Base-by-base conservation (phyloP, 2,329 filamentous ascomycete genomes). In the Exophiala aquamarina region DNA sequence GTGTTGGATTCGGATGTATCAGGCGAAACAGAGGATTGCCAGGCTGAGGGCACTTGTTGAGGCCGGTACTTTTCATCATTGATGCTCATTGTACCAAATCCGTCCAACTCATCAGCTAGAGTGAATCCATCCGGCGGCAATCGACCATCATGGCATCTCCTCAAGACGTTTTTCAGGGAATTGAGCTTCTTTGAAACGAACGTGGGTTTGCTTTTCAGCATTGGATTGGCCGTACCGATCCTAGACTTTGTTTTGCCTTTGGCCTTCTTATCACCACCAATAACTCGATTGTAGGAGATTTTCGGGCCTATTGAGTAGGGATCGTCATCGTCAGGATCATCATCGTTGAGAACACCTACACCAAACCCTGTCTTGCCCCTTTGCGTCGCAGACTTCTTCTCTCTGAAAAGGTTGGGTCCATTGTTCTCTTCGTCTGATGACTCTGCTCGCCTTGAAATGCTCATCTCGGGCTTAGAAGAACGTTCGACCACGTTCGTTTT, bases 241-340 rank as follows among this genome's bases (percentile, higher is more conserved):
- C 68, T 60, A 3, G 64, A 36, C 49, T 75, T 75, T 33, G 55
- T 28, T 48, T 80, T 81, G 61, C 85, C 83, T 59, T 80, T 87
- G 64, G 89, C 91, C 65, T 85, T 86, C 66, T 88, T 95, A 54
- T 91, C 86, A 0, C 84, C 86, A 14, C 89, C 90, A 50, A 96
- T 81, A 4, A 85, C 77, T 32, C 84, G 81, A 59, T 88, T 95
- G 67, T 95, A 95, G 10, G 85, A 89, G 64, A 96, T 94, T 57
- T 83, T 86, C 0, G 93, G 93, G 0, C 92, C 92, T 43, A 97
- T 84, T 48, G 92, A 87, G 63, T 95, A 97, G 0, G 89, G 87
- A 61, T 96, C 91, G 60, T 97, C 93, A 36, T 96, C 91, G 57
- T 97, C 93, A 3, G 92, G 96, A 26, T 26, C 23, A 9, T 85